Evolutionary conservation across 495 filamentous ascomycete species (phyloP), one percentile per base, ranked within the genome.

Genomic region (Delitschia confertaspora): DNA sequence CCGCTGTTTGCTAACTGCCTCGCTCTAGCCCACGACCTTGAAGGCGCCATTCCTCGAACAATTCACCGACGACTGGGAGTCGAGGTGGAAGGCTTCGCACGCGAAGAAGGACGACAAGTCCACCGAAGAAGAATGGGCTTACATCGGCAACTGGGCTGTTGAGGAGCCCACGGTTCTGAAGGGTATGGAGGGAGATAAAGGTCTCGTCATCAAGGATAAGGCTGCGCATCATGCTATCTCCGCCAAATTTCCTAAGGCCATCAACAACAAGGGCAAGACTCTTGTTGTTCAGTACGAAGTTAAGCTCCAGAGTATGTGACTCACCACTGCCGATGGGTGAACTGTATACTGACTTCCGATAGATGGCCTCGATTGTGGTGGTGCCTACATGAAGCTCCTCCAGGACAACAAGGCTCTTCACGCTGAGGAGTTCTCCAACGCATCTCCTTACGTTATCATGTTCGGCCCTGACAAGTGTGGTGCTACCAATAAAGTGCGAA

Each of bases 391-490:
- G 74, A 99, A 99, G 81, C 86, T 99, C 53, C 83, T 96, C 53
- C 82, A 93, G 51, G 91, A 99, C 63, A 96, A 87, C 74, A 93
- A 88, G 73, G 81, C 84, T 66, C 85, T 96, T 58, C 87, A 95
- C 69, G 75, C 81, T 60, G 91, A 96, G 42, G 93, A 99, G 70
- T 99, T 99, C 74, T 91, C 88, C 59, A 95, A 99, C 69, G 74
- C 80, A 34, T 88, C 89, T 33, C 93, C 93, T 26, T 99, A 99
- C 64, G 84, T 99, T 51, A 93, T 99, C 72, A 96, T 96, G 93
- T 99, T 99, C 65, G 93, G 93, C 53, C 93, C 93, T 59, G 93
- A 99, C 72, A 99, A 95, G 80, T 99, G 93, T 65, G 93, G 91
- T 68, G 77, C 84, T 60, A 96, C 87, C 64, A 99, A 99, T 79